These are phyloP conservation scores for Chalaropsis ovoidea DNA, from an alignment of 2,329 filamentous ascomycete genomes.

Conservation along the genomic window DNA sequence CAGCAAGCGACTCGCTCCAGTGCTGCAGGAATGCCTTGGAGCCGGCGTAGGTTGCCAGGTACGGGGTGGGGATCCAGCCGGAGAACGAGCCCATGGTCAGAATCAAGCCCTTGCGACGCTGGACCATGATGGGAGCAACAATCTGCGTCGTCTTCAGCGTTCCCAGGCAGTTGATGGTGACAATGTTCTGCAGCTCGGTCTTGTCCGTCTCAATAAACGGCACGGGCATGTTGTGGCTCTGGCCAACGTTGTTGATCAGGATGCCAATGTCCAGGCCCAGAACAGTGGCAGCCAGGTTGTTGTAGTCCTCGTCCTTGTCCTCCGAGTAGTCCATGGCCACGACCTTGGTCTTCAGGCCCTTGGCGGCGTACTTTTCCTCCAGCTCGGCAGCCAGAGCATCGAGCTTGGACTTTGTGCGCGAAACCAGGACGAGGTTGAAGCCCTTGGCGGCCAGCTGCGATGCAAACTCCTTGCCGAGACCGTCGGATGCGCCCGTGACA, in stretches of 20 bases:
- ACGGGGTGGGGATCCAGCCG: constrained; percentile 81
- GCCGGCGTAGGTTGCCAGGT: constrained; percentile 90
- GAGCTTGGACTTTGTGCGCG: constrained; percentile 89
- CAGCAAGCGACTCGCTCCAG: constrained; percentile 79
- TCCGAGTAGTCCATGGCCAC: constrained; percentile 85
- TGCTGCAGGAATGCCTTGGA: constrained; percentile 97
- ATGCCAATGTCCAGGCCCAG: constrained; percentile 70
- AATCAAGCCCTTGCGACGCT: constrained; percentile 77
- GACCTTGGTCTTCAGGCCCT: constrained; percentile 58
- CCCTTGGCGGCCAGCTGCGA: constrained; percentile 80
- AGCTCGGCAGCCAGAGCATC: constrained; percentile 67
- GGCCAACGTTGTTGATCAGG: constrained; percentile 92
- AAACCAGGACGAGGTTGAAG: constrained; percentile 91
- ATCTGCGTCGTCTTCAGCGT: constrained; percentile 82
- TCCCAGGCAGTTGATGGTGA: constrained; percentile 88
- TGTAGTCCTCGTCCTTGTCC: constrained; percentile 72
- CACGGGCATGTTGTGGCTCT: constrained; percentile 86
- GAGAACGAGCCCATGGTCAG: constrained; percentile 97
- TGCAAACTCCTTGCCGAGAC: constrained; percentile 92
- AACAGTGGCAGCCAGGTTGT: constrained; percentile 57
- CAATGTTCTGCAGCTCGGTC: constrained; percentile 76
- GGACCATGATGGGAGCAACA: constrained; percentile 72
- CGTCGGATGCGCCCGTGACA: constrained; percentile 90
- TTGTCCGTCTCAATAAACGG: constrained; percentile 70
- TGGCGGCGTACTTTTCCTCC: constrained; percentile 53